Conservation (phyloP, 1,284 basidiomycete genomes). For the Agaricales sp. region DNA sequence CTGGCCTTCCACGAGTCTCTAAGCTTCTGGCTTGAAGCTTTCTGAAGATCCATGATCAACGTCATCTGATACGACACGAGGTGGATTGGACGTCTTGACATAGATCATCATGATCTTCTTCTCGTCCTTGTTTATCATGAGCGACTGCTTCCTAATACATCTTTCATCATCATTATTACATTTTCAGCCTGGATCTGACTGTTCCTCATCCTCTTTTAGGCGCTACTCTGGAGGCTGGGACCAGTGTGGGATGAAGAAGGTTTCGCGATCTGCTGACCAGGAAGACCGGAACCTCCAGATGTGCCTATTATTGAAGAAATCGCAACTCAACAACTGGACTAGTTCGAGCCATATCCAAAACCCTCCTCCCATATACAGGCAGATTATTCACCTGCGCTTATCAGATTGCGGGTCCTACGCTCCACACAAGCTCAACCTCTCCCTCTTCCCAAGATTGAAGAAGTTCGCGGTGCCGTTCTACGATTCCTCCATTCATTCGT, state of each 20-base stretch:
- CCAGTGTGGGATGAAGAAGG: background rate
- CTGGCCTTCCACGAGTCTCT: too few relatives aligned
- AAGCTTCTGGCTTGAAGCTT: too few relatives aligned
- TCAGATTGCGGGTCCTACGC: constrained; percentile 1
- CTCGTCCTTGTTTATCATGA: background rate
- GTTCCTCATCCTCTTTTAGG: background rate
- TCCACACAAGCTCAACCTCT: constrained; percentile 1
- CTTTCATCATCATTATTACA: too few relatives aligned
- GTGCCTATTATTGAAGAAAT: background rate
- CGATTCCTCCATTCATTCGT: background rate
- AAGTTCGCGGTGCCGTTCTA: constrained; percentile 1
- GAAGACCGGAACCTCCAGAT: constrained; percentile 2
- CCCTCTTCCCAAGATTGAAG: background rate
- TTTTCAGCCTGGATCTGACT: too few relatives aligned
- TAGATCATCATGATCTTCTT: background rate
- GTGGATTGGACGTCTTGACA: background rate
- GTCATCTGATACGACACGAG: too few relatives aligned
- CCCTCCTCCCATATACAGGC: background rate
- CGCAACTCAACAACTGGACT: background rate
- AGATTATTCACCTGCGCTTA: background rate
- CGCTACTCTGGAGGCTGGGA: constrained; percentile 2
- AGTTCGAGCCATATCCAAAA: background rate
- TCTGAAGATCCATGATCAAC: too few relatives aligned
- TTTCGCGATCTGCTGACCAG: background rate
- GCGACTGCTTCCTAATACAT: background rate